A percentile compares a stretch with the other conserved stretches of the same genome.
These are phyloP conservation scores for Ustilago xerochloae DNA, from an alignment of 1,284 basidiomycete genomes.

Conservation along the genomic window DNA sequence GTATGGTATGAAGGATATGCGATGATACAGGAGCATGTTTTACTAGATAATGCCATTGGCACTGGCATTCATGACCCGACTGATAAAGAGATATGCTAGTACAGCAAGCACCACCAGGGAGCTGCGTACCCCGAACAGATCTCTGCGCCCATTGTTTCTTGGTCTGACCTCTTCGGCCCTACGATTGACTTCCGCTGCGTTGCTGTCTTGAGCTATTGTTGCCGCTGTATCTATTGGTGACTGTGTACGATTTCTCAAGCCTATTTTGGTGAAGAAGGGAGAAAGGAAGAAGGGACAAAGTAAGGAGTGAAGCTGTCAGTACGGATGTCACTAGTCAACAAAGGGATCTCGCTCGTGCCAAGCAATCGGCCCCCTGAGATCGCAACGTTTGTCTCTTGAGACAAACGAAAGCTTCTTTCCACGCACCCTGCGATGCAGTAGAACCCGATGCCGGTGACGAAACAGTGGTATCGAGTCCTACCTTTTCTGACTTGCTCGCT, in stretches of 20 bases:
- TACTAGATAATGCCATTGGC: slow-evolving; percentile 43
- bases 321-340: background rate
- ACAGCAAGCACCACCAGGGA: slow-evolving; percentile 49
- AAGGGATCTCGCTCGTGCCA: slow-evolving; percentile 6
- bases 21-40: background rate
- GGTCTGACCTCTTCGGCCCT: slow-evolving; percentile 13
- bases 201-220: background rate
- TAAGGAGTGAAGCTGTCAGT: background rate
- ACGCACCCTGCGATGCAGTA: slow-evolving; percentile 44
- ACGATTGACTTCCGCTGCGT: background rate
- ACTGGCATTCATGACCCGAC: slow-evolving; percentile 45
- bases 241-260: slow-evolving; percentile 17
- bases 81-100: slow-evolving; percentile 56
- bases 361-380: slow-evolving; percentile 4
- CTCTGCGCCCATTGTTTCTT: slow-evolving; percentile 24
- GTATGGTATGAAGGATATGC: slow-evolving; percentile 4
- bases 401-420: background rate
- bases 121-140: slow-evolving; percentile 42
- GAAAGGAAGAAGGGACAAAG: background rate
- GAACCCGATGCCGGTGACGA: slow-evolving; percentile 38
- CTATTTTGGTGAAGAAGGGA: background rate
- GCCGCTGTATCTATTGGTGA: background rate
- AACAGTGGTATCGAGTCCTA: slow-evolving; percentile 39
- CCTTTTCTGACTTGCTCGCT: slow-evolving; percentile 33
- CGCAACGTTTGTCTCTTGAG: background rate